Base-by-base conservation (phyloP, 2,329 filamentous ascomycete species). In the Passalora sequoiae region DNA sequence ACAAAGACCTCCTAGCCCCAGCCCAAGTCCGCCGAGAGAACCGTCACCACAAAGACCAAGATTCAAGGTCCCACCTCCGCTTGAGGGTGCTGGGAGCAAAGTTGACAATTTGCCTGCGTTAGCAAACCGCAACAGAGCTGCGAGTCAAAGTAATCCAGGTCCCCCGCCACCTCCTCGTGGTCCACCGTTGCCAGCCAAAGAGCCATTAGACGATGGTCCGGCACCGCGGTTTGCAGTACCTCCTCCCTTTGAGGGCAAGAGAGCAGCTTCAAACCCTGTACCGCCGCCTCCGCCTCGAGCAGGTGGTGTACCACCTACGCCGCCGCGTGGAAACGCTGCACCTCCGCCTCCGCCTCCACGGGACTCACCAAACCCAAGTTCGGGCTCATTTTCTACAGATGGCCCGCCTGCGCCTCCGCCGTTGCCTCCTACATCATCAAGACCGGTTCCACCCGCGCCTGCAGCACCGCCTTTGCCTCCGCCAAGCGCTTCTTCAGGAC, bases 61-160 rank as follows among this genome's bases (percentile, higher is more conserved):
- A 56, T 97, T 94, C 69, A 77, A 81, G 53, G 91, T 87, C 6
- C 92, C 92, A 33, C 92, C 92, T 24, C 86, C 91, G 2, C 69
- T 97, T 47, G 80, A 87, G 43, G 89, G 95, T 64, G 92, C 92
- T 45, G 92, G 92, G 27, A 94, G 87, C 66, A 50, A 51, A 27
- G 45, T 47, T 10, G 46, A 48, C 40, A 22, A 44, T 33, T 43
- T 42, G 22, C 67, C 66, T 17, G 61, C 70, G 9, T 59, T 65
- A 28, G 67, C 66, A 17, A 76, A 81, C 3, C 86, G 88, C 65
- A 81, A 80, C 6, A 52, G 62, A 38, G 59, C 61, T 22, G 37
- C 54, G 7, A 64, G 60, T 40, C 51, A 54, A 40, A 59, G 53
- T 38, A 53, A 51, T 21, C 46, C 57, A 15, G 58, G 59, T 42